Evolutionary conservation across 2,329 filamentous ascomycete genomes (phyloP).

Genomic region (Paraphaeosphaeria sporulosa): DNA sequence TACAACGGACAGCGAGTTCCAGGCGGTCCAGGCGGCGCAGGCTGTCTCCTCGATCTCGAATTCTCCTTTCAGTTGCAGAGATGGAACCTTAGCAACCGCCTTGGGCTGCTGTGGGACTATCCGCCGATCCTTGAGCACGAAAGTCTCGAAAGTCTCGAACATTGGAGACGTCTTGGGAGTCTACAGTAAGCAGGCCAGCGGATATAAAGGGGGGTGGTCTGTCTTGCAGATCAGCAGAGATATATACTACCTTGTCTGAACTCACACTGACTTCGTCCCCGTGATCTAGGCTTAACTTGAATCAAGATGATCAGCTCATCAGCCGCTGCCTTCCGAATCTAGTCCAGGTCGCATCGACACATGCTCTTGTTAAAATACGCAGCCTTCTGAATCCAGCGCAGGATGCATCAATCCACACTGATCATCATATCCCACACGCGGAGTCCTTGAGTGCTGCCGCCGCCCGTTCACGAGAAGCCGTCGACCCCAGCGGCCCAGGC

Average conservation of each 20-base stretch:
- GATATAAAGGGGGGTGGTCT: not conserved
- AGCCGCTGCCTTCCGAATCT: no score
- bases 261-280: not conserved
- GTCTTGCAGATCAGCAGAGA: not conserved
- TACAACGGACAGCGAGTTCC: no score
- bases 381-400: not conserved
- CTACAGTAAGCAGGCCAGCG: constrained; percentile 32
- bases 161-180: not conserved
- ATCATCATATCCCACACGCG: not conserved
- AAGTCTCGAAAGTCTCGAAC: not conserved
- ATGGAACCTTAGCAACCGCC: not conserved
- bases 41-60: not conserved
- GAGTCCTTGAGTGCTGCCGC: no score
- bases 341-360: no score
- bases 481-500: no score
- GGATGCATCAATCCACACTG: not conserved
- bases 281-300: no score
- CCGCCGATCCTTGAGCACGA: not conserved
- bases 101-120: not conserved
- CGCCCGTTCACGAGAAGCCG: no score
- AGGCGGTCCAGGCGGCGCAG: not conserved
- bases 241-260: not conserved
- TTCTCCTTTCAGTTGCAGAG: not conserved
- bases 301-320: no score
- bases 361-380: no score